Conservation (phyloP, 169 alveolate species). For the Plasmodium fragile region DNA sequence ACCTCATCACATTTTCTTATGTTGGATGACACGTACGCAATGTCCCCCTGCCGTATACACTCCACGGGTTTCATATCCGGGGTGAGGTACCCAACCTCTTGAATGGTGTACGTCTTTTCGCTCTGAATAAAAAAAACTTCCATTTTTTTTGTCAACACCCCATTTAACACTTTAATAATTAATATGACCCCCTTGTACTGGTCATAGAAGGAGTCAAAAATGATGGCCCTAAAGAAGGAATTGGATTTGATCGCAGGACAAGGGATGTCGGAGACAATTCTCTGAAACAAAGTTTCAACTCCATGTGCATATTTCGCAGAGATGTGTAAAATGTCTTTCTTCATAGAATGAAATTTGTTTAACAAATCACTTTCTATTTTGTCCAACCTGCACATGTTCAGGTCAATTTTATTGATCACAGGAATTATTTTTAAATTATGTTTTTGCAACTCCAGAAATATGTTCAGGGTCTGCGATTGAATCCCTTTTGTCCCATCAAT, state of each 20-base stretch:
- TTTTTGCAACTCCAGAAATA: conserved; percentile 90
- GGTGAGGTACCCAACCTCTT: conserved; percentile 83
- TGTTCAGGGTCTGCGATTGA: conserved; percentile 94
- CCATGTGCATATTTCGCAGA: conserved; percentile 93
- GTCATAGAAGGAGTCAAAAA: conserved; percentile 93
- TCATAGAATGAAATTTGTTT: conserved; percentile 78
- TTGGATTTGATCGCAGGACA: conserved; percentile 87
- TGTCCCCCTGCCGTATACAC: conserved; percentile 70
- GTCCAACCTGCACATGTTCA: conserved; percentile 82
- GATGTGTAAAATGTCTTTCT: conserved; percentile 88
- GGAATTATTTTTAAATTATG: conserved; percentile 93
- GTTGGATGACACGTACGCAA: conserved; percentile 58
- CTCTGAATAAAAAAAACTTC: conserved; percentile 80
- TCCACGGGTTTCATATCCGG: conserved; percentile 81
- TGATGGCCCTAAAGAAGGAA: conserved; percentile 89
- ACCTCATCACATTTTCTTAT: conserved; percentile 65
- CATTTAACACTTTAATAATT: conserved; percentile 86
- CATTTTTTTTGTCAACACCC: conserved; percentile 78
- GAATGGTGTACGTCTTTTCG: conserved; percentile 70
- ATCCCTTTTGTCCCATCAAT: conserved; percentile 96
- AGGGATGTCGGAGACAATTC: conserved; percentile 86
- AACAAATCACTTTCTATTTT: conserved; percentile 78
- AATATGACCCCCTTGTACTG: conserved; percentile 93
- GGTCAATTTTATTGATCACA: conserved; percentile 94
- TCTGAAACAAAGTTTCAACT: conserved; percentile 86